phyloP scores from a whole-genome alignment of 169 alveolate genomes.

The Plasmodium ovale region DNA sequence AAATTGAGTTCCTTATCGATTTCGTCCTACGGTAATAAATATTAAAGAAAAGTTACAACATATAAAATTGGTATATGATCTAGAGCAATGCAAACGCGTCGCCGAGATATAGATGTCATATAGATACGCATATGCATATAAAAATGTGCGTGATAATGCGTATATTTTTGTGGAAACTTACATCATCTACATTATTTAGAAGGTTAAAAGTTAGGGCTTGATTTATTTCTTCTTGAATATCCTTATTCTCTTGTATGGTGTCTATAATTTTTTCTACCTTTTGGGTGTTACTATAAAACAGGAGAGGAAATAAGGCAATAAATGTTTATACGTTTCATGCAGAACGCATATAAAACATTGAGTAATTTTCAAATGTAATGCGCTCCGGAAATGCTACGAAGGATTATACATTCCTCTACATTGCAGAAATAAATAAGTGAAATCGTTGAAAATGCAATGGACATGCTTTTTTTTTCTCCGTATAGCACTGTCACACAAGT shows the following conservation, averaged over 20 bases:
- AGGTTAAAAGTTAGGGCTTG: conserved; percentile 77
- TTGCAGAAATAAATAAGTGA: no score
- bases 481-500: no score
- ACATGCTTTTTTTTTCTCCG: no score
- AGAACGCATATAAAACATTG: no score
- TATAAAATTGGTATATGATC: neutral
- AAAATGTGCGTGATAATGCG: neutral
- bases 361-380: no score
- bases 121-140: conserved; percentile 1
- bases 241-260: conserved; percentile 83
- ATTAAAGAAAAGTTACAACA: neutral
- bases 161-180: neutral
- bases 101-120: neutral
- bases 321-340: no score
- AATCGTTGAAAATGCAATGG: no score
- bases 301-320: neutral
- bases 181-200: conserved; percentile 73
- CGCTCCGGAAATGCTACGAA: no score
- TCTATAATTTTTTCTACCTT: conserved; percentile 83
- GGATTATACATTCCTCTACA: no score
- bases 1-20: conserved; percentile 64
- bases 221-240: conserved; percentile 81
- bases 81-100: no score
- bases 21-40: conserved; percentile 39
- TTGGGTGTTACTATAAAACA: conserved; percentile 72